Conservation (phyloP, 257 asterid species). For the Solanum medicagineum region DNA sequence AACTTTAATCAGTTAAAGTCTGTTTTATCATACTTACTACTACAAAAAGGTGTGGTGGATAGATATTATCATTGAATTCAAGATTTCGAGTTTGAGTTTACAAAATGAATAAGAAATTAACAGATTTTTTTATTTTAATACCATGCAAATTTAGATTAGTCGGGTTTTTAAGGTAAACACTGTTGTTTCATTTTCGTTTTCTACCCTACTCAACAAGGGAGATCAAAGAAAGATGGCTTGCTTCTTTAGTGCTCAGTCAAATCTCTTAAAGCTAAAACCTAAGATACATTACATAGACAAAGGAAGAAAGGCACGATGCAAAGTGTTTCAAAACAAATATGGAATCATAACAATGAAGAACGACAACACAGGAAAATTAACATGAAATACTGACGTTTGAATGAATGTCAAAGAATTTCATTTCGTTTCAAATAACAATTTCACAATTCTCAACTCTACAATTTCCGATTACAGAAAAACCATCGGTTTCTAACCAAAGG, state of each 20-base stretch:
- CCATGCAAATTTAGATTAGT: neutral
- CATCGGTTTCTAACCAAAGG: conserved; percentile 29
- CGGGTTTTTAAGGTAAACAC: neutral
- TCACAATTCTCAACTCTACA: conserved; percentile 45
- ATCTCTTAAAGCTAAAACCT: too few species aligned
- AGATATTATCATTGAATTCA: neutral
- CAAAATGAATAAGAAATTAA: neutral
- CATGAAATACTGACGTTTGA: conserved; percentile 1
- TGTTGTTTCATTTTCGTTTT: too few species aligned
- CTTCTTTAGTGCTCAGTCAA: too few species aligned
- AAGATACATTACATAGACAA: neutral
- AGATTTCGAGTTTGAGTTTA: neutral
- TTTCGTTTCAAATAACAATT: conserved; percentile 9
- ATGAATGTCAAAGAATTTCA: conserved; percentile 35
- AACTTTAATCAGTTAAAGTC: neutral
- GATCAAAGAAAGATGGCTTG: neutral
- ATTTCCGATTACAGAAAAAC: conserved; percentile 57
- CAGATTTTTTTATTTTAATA: neutral
- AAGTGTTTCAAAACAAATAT: too few species aligned
- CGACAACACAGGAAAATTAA: neutral
- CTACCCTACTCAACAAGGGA: too few species aligned
- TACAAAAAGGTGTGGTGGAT: neutral
- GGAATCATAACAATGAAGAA: too few species aligned
- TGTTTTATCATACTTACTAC: neutral
- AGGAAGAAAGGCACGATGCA: neutral